Conservation (phyloP, 768 basidiomycete species). For the Boletus fagicola region DNA sequence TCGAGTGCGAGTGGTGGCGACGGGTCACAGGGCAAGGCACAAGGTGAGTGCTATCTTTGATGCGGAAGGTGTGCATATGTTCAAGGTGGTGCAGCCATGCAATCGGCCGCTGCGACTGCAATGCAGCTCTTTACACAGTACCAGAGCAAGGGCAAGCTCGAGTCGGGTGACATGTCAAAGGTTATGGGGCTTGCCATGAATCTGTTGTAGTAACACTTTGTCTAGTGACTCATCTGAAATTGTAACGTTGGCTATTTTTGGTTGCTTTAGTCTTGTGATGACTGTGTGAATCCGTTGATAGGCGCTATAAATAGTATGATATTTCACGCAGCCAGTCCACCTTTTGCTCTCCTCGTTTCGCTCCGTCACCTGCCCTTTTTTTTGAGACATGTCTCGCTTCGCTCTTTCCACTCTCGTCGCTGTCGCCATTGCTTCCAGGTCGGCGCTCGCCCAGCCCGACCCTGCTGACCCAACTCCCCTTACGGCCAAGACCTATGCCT, state of each 20-base stretch:
- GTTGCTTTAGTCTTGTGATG: background rate
- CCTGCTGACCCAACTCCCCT: conserved; percentile 50
- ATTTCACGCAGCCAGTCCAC: conserved; percentile 4
- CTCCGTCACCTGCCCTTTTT: background rate
- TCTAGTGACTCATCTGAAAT: too few species aligned
- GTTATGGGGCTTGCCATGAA: conserved; percentile 29
- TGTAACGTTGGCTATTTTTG: too few species aligned
- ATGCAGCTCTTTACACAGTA: conserved; percentile 30
- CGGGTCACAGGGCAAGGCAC: conserved; percentile 23
- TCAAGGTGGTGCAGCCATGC: conserved; percentile 26
- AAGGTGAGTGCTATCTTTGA: conserved; percentile 19
- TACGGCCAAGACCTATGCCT: conserved; percentile 43
- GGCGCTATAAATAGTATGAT: conserved; percentile 7
- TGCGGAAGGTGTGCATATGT: background rate
- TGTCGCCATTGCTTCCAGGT: conserved; percentile 30
- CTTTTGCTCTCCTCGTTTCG: background rate
- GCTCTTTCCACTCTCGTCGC: conserved; percentile 43
- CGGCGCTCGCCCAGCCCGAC: conserved; percentile 31
- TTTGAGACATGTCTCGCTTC: conserved; percentile 46
- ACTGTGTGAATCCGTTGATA: conserved; percentile 3
- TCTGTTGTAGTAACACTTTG: conserved; percentile 15
- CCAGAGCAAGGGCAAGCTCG: conserved; percentile 25
- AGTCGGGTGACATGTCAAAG: conserved; percentile 30
- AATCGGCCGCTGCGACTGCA: conserved; percentile 31
- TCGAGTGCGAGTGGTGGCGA: conserved; percentile 6